These are phyloP conservation scores for Leucosporidium scottii DNA, from an alignment of 768 basidiomycete species.

Conservation along the genomic window DNA sequence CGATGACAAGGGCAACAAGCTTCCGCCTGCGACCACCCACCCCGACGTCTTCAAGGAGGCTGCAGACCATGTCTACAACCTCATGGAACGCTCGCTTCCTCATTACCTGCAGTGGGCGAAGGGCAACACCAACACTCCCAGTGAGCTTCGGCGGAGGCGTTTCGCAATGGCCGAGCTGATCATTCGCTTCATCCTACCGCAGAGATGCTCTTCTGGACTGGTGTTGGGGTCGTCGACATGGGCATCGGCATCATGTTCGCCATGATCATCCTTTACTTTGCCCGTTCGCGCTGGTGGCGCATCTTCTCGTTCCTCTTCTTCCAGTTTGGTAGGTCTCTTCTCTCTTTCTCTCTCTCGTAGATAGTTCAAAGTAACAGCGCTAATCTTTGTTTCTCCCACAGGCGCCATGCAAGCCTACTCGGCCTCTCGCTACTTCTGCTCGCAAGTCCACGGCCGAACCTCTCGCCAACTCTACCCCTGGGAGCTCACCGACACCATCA, in stretches of 20 bases:
- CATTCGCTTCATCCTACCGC: not conserved
- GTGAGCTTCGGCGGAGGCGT: not conserved
- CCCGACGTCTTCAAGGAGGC: constrained; percentile 18
- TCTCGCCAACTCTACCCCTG: constrained; percentile 7
- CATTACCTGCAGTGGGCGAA: constrained; percentile 8
- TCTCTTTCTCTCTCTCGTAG: not conserved
- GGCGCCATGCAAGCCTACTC: constrained; percentile 8
- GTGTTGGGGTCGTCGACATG: not conserved
- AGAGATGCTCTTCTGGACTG: not conserved
- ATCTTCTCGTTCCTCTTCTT: constrained; percentile 4
- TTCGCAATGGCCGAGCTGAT: no score
- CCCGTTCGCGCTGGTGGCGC: not conserved
- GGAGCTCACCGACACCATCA: not conserved
- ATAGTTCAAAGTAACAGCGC: not conserved
- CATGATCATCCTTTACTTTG: not conserved
- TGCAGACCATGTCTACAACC: not conserved
- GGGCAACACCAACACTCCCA: constrained; percentile 10
- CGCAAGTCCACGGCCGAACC: constrained; percentile 3
- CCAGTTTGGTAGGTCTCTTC: not conserved
- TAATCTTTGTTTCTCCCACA: not conserved
- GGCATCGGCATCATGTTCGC: constrained; percentile 2
- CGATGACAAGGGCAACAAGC: constrained; percentile 3
- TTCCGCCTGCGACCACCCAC: constrained; percentile 6
- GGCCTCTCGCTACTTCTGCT: constrained; percentile 9
- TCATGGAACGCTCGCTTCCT: constrained; percentile 10